Percentiles rank a stretch among this genome's conserved stretches.
Evolutionary conservation across 306 rosid genomes (phyloP).

Genomic region (Quercus cerris): DNA sequence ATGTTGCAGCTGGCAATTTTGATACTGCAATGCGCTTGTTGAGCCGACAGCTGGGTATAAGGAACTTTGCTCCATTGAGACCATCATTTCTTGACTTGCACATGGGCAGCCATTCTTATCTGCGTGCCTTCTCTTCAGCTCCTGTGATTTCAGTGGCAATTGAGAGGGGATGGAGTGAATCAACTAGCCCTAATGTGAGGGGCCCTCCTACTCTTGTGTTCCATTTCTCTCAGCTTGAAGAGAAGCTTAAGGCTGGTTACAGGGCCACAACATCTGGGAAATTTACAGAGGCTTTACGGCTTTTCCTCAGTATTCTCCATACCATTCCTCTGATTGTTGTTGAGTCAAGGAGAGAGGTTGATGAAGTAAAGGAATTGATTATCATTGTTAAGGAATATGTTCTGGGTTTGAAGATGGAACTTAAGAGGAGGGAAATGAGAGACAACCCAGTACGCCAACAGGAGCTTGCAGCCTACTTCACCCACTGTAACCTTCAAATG

Average conservation of each 20-base stretch:
- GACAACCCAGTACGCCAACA: constrained; percentile 70
- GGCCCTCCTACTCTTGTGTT: constrained; percentile 73
- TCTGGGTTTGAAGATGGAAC: constrained; percentile 74
- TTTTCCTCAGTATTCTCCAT: constrained; percentile 66
- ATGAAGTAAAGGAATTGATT: constrained; percentile 85
- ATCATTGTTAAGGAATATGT: constrained; percentile 78
- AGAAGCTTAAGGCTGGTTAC: constrained; percentile 85
- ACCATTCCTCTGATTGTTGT: constrained; percentile 82
- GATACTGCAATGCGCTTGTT: constrained; percentile 91
- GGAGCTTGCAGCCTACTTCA: constrained; percentile 97
- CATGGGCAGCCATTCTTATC: constrained; percentile 70
- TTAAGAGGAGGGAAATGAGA: constrained; percentile 70
- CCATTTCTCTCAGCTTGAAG: constrained; percentile 76
- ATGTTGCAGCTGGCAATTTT: constrained; percentile 89
- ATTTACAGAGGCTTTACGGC: constrained; percentile 66
- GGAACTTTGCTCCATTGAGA: constrained; percentile 68
- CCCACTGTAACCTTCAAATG: constrained; percentile 86
- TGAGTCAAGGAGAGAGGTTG: constrained; percentile 89
- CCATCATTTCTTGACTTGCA: constrained; percentile 74
- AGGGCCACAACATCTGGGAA: constrained; percentile 78
- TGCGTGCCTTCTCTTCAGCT: constrained; percentile 71
- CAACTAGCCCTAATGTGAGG: constrained; percentile 77
- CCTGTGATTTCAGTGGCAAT: constrained; percentile 72
- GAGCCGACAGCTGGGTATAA: constrained; percentile 82
- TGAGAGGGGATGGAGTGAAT: constrained; percentile 84